Percentiles rank a stretch among this genome's conserved stretches.
Conservation (phyloP, 1,139 yeast species). For the Pichia sp. region DNA sequence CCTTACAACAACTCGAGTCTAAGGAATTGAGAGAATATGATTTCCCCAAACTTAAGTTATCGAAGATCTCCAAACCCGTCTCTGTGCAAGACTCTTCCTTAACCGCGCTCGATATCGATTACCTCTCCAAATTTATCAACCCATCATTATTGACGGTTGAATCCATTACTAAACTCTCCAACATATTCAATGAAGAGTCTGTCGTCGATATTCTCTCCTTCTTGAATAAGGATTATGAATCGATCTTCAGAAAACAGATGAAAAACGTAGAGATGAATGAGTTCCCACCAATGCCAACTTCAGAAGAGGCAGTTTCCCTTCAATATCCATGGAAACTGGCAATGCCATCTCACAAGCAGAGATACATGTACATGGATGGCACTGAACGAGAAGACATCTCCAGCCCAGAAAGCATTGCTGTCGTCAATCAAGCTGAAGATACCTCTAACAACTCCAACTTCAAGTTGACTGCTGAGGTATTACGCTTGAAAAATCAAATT, state of each 20-base stretch:
- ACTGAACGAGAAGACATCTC: constrained; percentile 28
- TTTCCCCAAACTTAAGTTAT: constrained; percentile 55
- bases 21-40: constrained; percentile 74
- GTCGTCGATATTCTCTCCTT: constrained; percentile 61
- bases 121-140: constrained; percentile 49
- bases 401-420: constrained; percentile 27
- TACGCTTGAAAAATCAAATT: constrained; percentile 6
- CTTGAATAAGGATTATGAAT: constrained; percentile 50
- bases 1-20: constrained; percentile 74
- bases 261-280: constrained; percentile 48
- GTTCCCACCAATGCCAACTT: constrained; percentile 46
- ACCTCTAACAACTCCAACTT: constrained; percentile 3
- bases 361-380: constrained; percentile 79
- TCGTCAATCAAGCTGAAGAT: constrained; percentile 35
- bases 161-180: constrained; percentile 38
- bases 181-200: constrained; percentile 57
- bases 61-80: constrained; percentile 25
- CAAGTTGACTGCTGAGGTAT: constrained; percentile 25
- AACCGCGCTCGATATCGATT: constrained; percentile 35
- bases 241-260: constrained; percentile 39
- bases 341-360: constrained; percentile 88
- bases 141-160: constrained; percentile 41
- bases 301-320: constrained; percentile 43
- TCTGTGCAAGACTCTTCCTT: constrained; percentile 18
- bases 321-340: constrained; percentile 81